Evolutionary conservation across 2,329 filamentous ascomycete species (phyloP), one percentile per base, ranked within the genome.

Genomic region (Zasmidium cellare): DNA sequence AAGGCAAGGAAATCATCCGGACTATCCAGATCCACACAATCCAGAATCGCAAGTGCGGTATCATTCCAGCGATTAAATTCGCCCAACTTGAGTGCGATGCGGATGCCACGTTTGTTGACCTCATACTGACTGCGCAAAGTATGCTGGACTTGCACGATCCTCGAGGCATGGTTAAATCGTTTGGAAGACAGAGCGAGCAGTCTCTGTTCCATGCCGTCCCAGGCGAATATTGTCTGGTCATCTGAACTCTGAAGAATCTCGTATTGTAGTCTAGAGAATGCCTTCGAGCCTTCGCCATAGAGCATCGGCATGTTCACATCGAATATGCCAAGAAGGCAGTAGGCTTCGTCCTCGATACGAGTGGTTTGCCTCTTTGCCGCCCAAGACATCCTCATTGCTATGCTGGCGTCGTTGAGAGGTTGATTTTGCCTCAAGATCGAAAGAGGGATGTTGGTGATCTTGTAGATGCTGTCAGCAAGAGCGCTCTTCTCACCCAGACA

Each of bases 201-300:
- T n/a, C n/a, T n/a, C n/a, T n/a, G n/a, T n/a, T n/a, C n/a, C n/a
- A n/a, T n/a, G n/a, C 35, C 35, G 3, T 16, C 16, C 35, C 35
- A 41, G 11, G 35, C 35, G 35, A 41, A 18, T 9, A 41, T 41
- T 41, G 35, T 9, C 7, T 41, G 35, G 16, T 41, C 35, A 18
- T 41, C n/a, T 3, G 35, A 41, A 3, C 6, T 9, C n/a, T 46
- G 53, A 25, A 60, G 38, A 19, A 63, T 60, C 45, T 63, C 58
- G 35, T 56, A 44, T 47, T 61, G 60, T 2, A 63, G 49, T 12
- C 58, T 35, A 2, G 44, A n/a, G 49, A 63, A 63, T 7, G 60
- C 60, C 24, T 52, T 25, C 2, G 16, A 47, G 22, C 69, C 69
- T 62, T 73, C 71, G 3, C 71, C 71, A 53, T 74, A 73, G 1